These are phyloP conservation scores for Graphiopsis chlorocephala DNA, from an alignment of 2,329 filamentous ascomycete genomes.

Conservation along the genomic window DNA sequence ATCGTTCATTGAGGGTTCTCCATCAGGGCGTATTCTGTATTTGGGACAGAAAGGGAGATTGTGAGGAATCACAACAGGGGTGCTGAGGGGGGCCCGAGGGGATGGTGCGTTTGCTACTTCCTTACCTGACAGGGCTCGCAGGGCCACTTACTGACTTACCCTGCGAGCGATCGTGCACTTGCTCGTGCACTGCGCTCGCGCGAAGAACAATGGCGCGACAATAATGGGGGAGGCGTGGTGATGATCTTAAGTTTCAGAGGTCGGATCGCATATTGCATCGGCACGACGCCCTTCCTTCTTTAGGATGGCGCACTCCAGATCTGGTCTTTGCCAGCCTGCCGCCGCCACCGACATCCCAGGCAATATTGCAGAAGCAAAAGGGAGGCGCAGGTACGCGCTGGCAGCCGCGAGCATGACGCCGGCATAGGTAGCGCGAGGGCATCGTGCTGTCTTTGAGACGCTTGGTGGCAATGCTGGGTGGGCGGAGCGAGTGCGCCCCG, in stretches of 20 bases:
- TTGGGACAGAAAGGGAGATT: neutral
- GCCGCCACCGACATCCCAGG: neutral
- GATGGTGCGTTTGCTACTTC: neutral
- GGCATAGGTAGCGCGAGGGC: neutral
- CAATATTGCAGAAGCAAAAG: neutral
- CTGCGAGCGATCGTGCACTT: neutral
- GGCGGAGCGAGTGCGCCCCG: neutral
- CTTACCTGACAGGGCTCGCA: neutral
- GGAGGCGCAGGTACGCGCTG: neutral
- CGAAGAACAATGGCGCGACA: neutral
- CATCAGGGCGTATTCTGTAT: too few species aligned
- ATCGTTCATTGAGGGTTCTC: neutral
- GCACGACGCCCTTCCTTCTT: neutral
- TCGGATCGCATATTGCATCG: neutral
- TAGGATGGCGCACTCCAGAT: neutral
- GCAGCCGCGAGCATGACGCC: neutral
- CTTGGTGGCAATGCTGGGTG: too few species aligned
- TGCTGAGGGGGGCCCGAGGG: neutral
- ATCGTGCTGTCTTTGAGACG: neutral
- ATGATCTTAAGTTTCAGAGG: slow-evolving; percentile 7
- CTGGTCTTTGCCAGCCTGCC: neutral
- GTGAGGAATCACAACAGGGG: slow-evolving; percentile 7
- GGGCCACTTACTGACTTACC: neutral
- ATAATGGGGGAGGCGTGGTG: neutral
- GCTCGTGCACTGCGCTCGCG: neutral